A percentile compares a stretch with the other conserved stretches of the same genome.
These are phyloP conservation scores for Monsonia emarginata DNA, from an alignment of 441 rosid genomes.

Conservation along the genomic window DNA sequence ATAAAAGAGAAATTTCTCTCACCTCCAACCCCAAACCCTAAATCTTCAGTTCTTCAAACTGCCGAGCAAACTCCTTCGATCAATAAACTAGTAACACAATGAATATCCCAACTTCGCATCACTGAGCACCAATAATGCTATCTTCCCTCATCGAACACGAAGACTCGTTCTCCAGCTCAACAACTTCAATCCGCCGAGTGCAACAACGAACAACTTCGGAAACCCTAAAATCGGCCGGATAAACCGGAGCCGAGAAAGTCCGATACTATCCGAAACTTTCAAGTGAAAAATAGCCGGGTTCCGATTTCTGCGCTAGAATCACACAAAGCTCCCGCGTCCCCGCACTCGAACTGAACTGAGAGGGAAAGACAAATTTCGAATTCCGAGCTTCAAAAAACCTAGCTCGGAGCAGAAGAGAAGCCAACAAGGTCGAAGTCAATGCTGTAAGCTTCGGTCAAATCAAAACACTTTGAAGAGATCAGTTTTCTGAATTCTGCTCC, in stretches of 20 bases:
- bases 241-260: neutral
- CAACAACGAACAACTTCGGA: neutral
- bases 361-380: neutral
- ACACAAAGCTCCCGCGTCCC: too few species aligned
- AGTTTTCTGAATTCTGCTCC: neutral
- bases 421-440: neutral
- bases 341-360: too few species aligned
- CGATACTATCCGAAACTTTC: too few species aligned
- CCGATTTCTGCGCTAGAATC: too few species aligned
- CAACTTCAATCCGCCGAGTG: neutral
- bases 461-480: too few species aligned
- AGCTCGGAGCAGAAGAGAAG: neutral
- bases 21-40: constrained; percentile 26
- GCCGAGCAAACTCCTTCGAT: neutral
- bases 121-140: neutral
- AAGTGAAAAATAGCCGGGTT: too few species aligned
- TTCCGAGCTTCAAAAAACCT: neutral
- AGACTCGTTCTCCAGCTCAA: neutral
- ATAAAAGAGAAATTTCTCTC: neutral
- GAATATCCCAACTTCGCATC: too few species aligned
- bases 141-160: neutral
- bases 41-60: neutral
- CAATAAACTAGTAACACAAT: neutral
- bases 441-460: neutral
- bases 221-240: neutral